Evolutionary conservation across 306 rosid species (phyloP), one percentile per base, ranked within the genome.

Genomic region (Quercus engelmannii): DNA sequence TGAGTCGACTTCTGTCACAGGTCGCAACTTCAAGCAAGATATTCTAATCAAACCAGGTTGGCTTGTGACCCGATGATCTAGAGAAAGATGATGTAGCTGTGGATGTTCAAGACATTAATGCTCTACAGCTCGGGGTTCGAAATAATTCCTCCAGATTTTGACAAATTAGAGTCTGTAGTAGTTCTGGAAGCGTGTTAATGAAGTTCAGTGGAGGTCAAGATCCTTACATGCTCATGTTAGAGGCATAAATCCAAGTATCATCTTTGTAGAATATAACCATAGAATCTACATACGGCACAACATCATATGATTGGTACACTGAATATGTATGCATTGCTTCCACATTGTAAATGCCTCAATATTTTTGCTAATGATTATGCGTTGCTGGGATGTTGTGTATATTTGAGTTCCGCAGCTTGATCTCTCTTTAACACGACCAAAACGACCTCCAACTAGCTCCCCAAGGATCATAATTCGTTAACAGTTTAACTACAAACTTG

Each of bases 11-110:
- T 92, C 99, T 14, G 92, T 95, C 71, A 85, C 94, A 5, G 98
- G 98, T 52, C 98, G 99, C 81, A 85, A 95, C 86, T 95, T 95
- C 79, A 91, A 86, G 84, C 90, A 85, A 81, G 97, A 95, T 81
- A 68, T 87, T 72, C 74, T 95, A 59, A 84, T 90, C 15, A 95
- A 95, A 89, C 97, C 92, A 0, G 96, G 99, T 69, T 95, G 99
- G 98, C 96, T 95, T 31, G 99, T 91, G 72, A 88, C 89, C 75
- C 81, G 91, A 21, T 95, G 87, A 91, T 71, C 71, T 46, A 18
- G 76, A 76, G 77, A 70, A 73, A 5, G 72, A 58, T 78, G 71
- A 76, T 58, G 71, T 9, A 43, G 38, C 33, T 73, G 26, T 41
- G 55, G 55, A 74, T 10, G 25, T 15, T 33, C 70, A 58, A 68